phyloP scores from a whole-genome alignment of 1,284 basidiomycete genomes.

The Boletellus sp. region DNA sequence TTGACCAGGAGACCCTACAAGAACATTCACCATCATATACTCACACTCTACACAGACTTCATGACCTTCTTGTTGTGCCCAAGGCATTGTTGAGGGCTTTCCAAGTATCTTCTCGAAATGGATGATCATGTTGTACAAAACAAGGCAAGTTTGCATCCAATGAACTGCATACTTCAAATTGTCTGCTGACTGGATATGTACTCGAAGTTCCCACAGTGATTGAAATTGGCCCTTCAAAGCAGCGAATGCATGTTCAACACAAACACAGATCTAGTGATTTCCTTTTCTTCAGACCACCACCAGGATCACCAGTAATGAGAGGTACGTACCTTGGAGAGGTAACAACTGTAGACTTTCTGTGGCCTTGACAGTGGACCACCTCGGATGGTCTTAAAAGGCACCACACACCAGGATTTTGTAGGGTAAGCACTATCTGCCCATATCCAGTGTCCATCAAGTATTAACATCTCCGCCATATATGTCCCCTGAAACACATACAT shows the following conservation, averaged over 20 bases:
- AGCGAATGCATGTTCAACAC: not conserved
- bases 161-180: not conserved
- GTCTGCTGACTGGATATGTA: not conserved
- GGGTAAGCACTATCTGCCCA: too few relatives aligned
- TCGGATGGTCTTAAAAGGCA: too few relatives aligned
- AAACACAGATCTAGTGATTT: not conserved
- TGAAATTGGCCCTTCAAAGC: not conserved
- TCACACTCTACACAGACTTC: too few relatives aligned
- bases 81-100: too few relatives aligned
- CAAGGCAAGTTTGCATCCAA: not conserved
- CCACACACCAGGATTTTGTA: too few relatives aligned
- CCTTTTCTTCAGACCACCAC: not conserved
- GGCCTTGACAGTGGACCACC: not conserved
- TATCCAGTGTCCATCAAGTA: too few relatives aligned
- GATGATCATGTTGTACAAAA: not conserved
- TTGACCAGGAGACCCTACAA: too few relatives aligned
- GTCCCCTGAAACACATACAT: constrained; percentile 6
- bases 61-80: too few relatives aligned
- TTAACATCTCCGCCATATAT: too few relatives aligned
- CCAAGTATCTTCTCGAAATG: too few relatives aligned
- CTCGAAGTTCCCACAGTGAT: not conserved
- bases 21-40: too few relatives aligned
- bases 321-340: constrained; percentile 2
- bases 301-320: too few relatives aligned
- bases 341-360: not conserved